A percentile compares a stretch with the other conserved stretches of the same genome.
Evolutionary conservation across 805 yeast species (phyloP).

Genomic region (Lachancea sp.): DNA sequence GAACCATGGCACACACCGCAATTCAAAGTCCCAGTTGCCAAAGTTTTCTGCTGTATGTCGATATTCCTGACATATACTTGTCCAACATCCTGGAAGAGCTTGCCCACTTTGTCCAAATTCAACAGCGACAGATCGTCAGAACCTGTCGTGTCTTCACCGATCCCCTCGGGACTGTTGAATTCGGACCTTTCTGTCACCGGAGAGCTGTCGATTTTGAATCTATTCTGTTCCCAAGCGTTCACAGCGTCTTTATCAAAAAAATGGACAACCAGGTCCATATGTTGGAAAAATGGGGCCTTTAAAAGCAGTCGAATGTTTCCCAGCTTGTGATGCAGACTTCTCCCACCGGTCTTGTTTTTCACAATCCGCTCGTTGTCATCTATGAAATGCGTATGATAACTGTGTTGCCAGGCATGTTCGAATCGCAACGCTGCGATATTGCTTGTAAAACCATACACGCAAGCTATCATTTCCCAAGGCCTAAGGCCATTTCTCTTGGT

Average conservation of each 20-base stretch:
- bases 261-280: constrained; percentile 41
- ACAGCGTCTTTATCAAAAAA: constrained; percentile 35
- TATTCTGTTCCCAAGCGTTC: constrained; percentile 22
- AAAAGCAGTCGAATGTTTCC: constrained; percentile 44
- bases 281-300: constrained; percentile 37
- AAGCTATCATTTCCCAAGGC: constrained; percentile 66
- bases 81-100: constrained; percentile 19
- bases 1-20: constrained; percentile 31
- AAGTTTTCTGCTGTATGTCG: constrained; percentile 14
- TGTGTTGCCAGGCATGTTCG: constrained; percentile 83
- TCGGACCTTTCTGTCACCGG: background rate
- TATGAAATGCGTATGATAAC: constrained; percentile 58
- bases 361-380: constrained; percentile 35
- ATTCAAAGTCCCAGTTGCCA: constrained; percentile 19
- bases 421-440: constrained; percentile 67
- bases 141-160: background rate
- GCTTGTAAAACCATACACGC: constrained; percentile 68
- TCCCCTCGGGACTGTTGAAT: constrained; percentile 1
- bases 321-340: constrained; percentile 40
- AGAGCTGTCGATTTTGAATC: constrained; percentile 12
- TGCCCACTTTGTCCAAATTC: constrained; percentile 25
- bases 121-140: background rate
- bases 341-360: constrained; percentile 34
- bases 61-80: constrained; percentile 12
- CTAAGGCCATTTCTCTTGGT: constrained; percentile 52